These are phyloP conservation scores for Aspergillus panamensis DNA, from an alignment of 495 filamentous ascomycete genomes.

Conservation along the genomic window DNA sequence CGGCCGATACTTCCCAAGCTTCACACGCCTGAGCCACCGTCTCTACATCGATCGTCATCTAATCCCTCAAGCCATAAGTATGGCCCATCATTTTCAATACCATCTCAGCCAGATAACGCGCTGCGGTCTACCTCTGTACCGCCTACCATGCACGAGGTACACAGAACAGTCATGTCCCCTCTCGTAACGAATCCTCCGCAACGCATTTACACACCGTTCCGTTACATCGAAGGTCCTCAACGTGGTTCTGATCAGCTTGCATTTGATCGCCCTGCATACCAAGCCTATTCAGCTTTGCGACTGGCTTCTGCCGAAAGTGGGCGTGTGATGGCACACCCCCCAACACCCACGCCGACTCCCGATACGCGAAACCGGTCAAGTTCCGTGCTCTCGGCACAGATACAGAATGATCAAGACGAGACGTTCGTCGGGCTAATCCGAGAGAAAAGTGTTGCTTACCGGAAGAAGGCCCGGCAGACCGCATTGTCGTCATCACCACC, in stretches of 20 bases:
- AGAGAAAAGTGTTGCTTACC: constrained; percentile 43
- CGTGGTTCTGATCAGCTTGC: constrained; percentile 41
- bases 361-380: constrained; percentile 15
- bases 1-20: constrained; percentile 36
- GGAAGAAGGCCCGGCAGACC: constrained; percentile 19
- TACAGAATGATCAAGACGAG: constrained; percentile 34
- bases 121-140: constrained; percentile 29
- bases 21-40: constrained; percentile 17
- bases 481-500: constrained; percentile 20
- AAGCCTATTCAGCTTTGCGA: constrained; percentile 45
- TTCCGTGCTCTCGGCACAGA: constrained; percentile 20
- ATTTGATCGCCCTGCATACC: constrained; percentile 41
- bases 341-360: constrained; percentile 16
- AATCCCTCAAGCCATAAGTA: constrained; percentile 21
- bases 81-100: constrained; percentile 3
- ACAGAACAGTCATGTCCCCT: constrained; percentile 29
- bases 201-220: constrained; percentile 47
- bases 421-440: constrained; percentile 47
- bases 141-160: constrained; percentile 22
- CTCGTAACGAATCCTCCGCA: constrained; percentile 40
- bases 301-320: constrained; percentile 44
- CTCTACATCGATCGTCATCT: constrained; percentile 21
- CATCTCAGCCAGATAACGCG: neutral
- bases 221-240: constrained; percentile 47
- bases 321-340: constrained; percentile 38